Base-by-base conservation (phyloP, 2,329 filamentous ascomycete genomes). In the Ophiostoma fasciatum region DNA sequence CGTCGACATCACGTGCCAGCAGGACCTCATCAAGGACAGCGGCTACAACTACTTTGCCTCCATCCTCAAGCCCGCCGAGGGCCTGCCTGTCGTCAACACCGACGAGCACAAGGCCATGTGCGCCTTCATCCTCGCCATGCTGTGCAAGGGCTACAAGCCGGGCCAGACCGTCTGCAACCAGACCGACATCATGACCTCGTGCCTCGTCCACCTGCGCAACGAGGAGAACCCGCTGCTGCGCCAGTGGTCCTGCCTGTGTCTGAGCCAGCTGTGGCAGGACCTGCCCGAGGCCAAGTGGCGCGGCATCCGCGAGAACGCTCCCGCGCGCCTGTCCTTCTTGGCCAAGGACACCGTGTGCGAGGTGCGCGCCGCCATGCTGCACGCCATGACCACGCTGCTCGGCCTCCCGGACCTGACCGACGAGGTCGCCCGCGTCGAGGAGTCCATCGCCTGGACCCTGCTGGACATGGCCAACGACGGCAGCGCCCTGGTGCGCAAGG, bases 41-140 rank as follows among this genome's bases (percentile, higher is more conserved):
- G 90, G 90, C 7, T 96, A 94, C 51, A 83, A 84, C 49, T 98
- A 98, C 59, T 98, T 98, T 55, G 85, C 90, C 35, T 79, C 78
- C 43, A 94, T 96, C 36, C 69, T 96, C 45, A 88, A 87, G 50
- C 84, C 87, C 2, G 72, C 73, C 9, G 84, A 87, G 45, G 74
- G 74, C 2, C 78, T 96, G 33, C 84, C 85, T 0, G 80, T 94
- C 17, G 76, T 80, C 23, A 92, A 94, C 51, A 78, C 78, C 37
- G 83, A 85, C 47, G 90, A 96, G 59, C 90, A 98, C 62, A 84
- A 92, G 51, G 90, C 90, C 29, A 98, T 98, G 90, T 96, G 90
- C 54, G 87, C 90, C 2, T 98, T 98, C 53, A 94, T 98, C 42
- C 74, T 96, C 28, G 82, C 88, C 19, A 93, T 94, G 71, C 84